phyloP scores from a whole-genome alignment of 129 eudicot species.

The Gnaphalium uliginosum region DNA sequence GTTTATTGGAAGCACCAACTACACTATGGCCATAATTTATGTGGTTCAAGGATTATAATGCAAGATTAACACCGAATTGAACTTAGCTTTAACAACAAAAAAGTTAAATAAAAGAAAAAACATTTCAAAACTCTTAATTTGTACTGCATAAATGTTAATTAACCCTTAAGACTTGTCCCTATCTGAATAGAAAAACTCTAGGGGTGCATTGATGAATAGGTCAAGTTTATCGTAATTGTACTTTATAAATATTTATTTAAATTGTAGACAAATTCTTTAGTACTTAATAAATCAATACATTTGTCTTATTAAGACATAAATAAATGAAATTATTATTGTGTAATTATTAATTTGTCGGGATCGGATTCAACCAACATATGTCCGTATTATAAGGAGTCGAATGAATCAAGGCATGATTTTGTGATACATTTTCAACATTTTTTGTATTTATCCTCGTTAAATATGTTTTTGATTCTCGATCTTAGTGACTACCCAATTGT shows the following conservation, averaged over 20 bases:
- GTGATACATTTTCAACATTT: conserved; percentile 12
- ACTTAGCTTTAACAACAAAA: background rate
- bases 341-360: conserved; percentile 33
- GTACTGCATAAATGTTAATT: too few relatives aligned
- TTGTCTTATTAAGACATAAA: conserved; percentile 22
- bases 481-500: conserved; percentile 34
- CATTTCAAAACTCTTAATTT: too few relatives aligned
- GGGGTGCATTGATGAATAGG: background rate
- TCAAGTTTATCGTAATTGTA: background rate
- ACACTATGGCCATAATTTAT: background rate
- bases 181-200: background rate
- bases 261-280: conserved; percentile 16
- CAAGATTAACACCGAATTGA: background rate
- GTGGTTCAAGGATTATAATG: too few relatives aligned
- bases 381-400: conserved; percentile 37
- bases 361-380: conserved; percentile 35
- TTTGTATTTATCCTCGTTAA: conserved; percentile 32
- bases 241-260: background rate
- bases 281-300: conserved; percentile 19
- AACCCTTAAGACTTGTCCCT: too few relatives aligned
- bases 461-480: conserved; percentile 30
- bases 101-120: background rate
- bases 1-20: background rate
- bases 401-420: conserved; percentile 36
- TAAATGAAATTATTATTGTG: background rate